These are phyloP conservation scores for Aspergillus incahuasiensis DNA, from an alignment of 495 filamentous ascomycete genomes.

Conservation along the genomic window DNA sequence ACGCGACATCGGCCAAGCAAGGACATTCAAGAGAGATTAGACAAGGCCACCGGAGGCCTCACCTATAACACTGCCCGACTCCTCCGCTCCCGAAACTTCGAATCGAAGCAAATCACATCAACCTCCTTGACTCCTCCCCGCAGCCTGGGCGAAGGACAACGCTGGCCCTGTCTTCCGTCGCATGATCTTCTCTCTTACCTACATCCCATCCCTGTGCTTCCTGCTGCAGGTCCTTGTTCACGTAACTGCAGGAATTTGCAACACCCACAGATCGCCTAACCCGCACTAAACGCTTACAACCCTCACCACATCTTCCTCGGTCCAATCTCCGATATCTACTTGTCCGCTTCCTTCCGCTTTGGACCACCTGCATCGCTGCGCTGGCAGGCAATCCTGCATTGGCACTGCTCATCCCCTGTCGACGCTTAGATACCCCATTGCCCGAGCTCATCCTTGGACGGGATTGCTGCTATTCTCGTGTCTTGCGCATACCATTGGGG, in stretches of 20 bases:
- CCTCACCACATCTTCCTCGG: conserved; percentile 29
- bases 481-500: conserved; percentile 12
- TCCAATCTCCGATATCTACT: conserved; percentile 37
- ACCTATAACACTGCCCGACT: background rate
- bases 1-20: conserved; percentile 7
- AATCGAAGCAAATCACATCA: background rate
- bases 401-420: conserved; percentile 19
- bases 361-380: conserved; percentile 43
- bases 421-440: conserved; percentile 17
- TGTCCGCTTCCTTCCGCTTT: conserved; percentile 36
- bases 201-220: conserved; percentile 26
- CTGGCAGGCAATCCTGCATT: conserved; percentile 37
- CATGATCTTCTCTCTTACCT: conserved; percentile 30
- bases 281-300: conserved; percentile 29
- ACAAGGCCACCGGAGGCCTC: conserved; percentile 6
- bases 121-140: conserved; percentile 8
- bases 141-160: conserved; percentile 23
- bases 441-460: conserved; percentile 21
- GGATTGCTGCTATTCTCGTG: conserved; percentile 5
- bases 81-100: conserved; percentile 7
- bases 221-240: conserved; percentile 30
- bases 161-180: conserved; percentile 28
- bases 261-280: conserved; percentile 26
- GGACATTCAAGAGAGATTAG: conserved; percentile 3
- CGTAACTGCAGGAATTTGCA: conserved; percentile 41